Conservation (phyloP, 768 basidiomycete species). For the Vishniacozyma victoriae region DNA sequence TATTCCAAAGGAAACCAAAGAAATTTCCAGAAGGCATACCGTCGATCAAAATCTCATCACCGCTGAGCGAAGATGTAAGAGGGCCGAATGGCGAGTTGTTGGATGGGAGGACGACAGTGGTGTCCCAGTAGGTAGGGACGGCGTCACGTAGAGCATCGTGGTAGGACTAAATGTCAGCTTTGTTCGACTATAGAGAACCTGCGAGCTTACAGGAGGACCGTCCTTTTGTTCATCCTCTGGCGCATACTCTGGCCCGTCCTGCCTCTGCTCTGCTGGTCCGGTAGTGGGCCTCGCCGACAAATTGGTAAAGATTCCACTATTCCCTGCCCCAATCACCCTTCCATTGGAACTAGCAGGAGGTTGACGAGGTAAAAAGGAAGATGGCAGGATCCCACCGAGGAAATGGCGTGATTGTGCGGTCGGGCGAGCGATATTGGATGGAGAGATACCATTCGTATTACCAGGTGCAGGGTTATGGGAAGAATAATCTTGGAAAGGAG, state of each 20-base stretch:
- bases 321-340: constrained; percentile 50
- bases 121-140: constrained; percentile 95
- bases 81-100: constrained; percentile 47
- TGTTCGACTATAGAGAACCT: neutral
- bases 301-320: constrained; percentile 94
- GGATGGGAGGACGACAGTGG: constrained; percentile 75
- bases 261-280: constrained; percentile 44
- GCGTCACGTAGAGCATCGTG: constrained; percentile 79
- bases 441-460: constrained; percentile 43
- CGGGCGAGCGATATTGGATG: constrained; percentile 37
- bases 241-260: constrained; percentile 54
- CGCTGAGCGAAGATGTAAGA: constrained; percentile 53
- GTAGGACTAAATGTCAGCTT: constrained; percentile 59
- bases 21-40: constrained; percentile 77
- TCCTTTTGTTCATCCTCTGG: constrained; percentile 79
- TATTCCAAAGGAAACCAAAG: constrained; percentile 45
- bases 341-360: constrained; percentile 1
- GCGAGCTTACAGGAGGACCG: constrained; percentile 70
- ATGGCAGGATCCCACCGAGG: constrained; percentile 35
- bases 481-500: constrained; percentile 43
- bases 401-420: constrained; percentile 55
- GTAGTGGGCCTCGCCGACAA: constrained; percentile 79
- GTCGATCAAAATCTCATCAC: constrained; percentile 75
- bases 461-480: constrained; percentile 38
- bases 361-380: constrained; percentile 25